phyloP scores from a whole-genome alignment of 2,329 filamentous ascomycete genomes.

The Fusarium lyarnte region DNA sequence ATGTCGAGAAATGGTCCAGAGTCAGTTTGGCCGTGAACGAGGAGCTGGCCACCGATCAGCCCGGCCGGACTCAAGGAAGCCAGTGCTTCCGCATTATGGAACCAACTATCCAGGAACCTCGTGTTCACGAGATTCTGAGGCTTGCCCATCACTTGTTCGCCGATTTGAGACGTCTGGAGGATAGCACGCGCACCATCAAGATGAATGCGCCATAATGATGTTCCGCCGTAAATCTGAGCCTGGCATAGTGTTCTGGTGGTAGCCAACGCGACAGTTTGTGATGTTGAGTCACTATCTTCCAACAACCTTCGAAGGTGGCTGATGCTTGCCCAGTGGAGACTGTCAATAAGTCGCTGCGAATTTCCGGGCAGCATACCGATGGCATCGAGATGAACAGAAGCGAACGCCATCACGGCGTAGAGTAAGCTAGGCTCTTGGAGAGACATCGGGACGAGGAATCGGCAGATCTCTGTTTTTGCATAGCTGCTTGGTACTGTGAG shows the following conservation, averaged over 20 bases:
- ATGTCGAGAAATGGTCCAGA: conserved; percentile 9
- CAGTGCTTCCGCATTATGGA: conserved; percentile 27
- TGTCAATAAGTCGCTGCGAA: conserved; percentile 4
- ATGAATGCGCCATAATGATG: conserved; percentile 20
- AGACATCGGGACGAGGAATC: conserved; percentile 28
- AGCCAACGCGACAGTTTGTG: conserved; percentile 15
- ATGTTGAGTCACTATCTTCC: background rate
- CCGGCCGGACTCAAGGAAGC: conserved; percentile 25
- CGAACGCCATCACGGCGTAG: conserved; percentile 29
- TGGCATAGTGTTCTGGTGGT: conserved; percentile 27
- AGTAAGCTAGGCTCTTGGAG: conserved; percentile 20
- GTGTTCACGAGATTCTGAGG: background rate
- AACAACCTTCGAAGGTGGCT: conserved; percentile 2
- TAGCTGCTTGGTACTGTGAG: conserved; percentile 28
- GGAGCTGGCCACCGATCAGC: background rate
- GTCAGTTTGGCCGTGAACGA: background rate
- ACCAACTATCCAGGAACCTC: conserved; percentile 24
- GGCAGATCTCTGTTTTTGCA: conserved; percentile 22
- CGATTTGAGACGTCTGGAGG: background rate
- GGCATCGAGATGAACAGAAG: conserved; percentile 18
- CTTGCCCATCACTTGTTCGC: rapidly evolving
- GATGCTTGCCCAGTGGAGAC: conserved; percentile 15
- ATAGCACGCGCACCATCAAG: conserved; percentile 26
- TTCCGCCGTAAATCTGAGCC: conserved; percentile 27
- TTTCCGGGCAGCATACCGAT: background rate